Percentiles rank a stretch among this genome's conserved stretches.
phyloP scores from a whole-genome alignment of 805 yeast species.

The Yarrowia yakushimensis region DNA sequence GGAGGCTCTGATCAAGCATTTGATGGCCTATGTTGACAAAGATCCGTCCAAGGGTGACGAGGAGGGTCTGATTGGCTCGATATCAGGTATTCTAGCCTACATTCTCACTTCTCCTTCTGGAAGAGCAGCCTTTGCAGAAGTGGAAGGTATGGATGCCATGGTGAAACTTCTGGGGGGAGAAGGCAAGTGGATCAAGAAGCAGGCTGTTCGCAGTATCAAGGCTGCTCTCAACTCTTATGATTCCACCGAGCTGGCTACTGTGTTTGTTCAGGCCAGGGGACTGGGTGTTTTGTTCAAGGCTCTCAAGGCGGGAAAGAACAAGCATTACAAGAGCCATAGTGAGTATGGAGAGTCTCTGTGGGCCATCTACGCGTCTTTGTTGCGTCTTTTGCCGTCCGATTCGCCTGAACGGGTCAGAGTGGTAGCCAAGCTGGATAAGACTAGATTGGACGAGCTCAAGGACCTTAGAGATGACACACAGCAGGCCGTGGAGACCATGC shows the following conservation, averaged over 20 bases:
- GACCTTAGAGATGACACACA: not conserved
- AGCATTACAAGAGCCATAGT: not conserved
- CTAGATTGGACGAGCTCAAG: not conserved
- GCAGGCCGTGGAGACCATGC: not conserved
- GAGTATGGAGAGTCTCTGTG: not conserved
- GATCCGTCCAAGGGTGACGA: conserved; percentile 16
- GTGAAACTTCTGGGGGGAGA: not conserved
- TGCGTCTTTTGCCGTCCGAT: conserved; percentile 18
- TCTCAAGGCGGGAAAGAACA: conserved; percentile 1
- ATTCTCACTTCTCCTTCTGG: not conserved
- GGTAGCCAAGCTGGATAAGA: conserved; percentile 6
- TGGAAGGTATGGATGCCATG: conserved; percentile 19
- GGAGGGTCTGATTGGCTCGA: not conserved
- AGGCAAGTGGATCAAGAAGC: conserved; percentile 7
- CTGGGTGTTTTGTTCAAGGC: conserved; percentile 6
- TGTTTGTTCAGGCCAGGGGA: conserved; percentile 9
- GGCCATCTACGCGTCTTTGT: not conserved
- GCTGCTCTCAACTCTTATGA: not conserved
- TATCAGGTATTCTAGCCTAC: not conserved
- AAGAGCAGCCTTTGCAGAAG: not conserved
- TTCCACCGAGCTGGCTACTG: conserved; percentile 4
- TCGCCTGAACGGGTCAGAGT: conserved; percentile 6
- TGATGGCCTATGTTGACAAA: not conserved
- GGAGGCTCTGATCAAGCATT: not conserved
- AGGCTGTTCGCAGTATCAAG: not conserved